phyloP scores from a whole-genome alignment of 345 rosid species.

The Geranium rotundifolium region DNA sequence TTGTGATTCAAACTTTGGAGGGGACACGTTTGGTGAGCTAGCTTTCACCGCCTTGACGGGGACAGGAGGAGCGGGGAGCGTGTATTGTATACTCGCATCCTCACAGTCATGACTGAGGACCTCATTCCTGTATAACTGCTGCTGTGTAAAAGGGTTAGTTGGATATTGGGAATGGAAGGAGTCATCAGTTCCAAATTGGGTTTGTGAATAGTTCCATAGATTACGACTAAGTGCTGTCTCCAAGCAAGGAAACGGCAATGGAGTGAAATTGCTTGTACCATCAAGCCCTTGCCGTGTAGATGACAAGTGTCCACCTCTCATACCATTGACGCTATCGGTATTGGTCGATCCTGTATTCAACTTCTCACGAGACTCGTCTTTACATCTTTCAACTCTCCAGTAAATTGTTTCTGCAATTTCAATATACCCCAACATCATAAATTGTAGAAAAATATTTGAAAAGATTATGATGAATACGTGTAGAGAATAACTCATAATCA shows the following conservation, averaged over 20 bases:
- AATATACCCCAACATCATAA: too few relatives aligned
- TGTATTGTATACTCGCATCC: not conserved
- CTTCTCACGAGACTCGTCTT: not conserved
- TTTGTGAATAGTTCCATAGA: not conserved
- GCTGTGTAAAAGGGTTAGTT: not conserved
- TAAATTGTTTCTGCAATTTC: not conserved
- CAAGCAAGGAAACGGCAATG: not conserved
- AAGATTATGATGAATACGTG: too few relatives aligned
- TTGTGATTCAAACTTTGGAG: too few relatives aligned
- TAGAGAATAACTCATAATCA: too few relatives aligned
- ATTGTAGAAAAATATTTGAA: too few relatives aligned
- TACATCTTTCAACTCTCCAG: not conserved
- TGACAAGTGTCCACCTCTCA: not conserved
- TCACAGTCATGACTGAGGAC: not conserved
- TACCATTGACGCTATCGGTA: not conserved
- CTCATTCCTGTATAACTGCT: not conserved
- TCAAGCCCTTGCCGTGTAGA: not conserved
- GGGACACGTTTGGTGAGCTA: not conserved
- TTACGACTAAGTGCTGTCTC: not conserved
- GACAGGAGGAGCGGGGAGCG: not conserved
- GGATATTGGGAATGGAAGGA: not conserved
- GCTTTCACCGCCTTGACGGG: not conserved
- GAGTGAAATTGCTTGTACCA: not conserved
- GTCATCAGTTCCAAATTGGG: not conserved
- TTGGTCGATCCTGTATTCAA: not conserved